Evolutionary conservation across 768 basidiomycete species (phyloP).

Genomic region (Hebeloma cylindrosporum): DNA sequence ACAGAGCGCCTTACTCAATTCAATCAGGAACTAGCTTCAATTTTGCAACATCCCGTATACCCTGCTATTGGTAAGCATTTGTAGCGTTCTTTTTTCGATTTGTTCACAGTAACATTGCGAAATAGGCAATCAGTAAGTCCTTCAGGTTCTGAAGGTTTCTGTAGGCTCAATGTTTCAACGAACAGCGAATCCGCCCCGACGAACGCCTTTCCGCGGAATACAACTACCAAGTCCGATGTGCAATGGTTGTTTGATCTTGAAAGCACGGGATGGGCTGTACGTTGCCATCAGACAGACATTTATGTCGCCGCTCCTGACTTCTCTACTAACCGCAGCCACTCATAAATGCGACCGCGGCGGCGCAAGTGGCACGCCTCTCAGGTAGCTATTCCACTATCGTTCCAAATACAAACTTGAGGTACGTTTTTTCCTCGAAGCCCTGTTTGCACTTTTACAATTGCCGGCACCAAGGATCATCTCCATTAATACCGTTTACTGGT

Average conservation of each 20-base stretch:
- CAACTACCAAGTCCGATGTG: slow-evolving; percentile 28
- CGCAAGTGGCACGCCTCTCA: slow-evolving; percentile 42
- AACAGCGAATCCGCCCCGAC: slow-evolving; percentile 54
- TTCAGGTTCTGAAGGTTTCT: slow-evolving; percentile 16
- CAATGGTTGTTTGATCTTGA: slow-evolving; percentile 58
- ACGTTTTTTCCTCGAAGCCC: slow-evolving; percentile 22
- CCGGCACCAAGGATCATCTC: slow-evolving; percentile 47
- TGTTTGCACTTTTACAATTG: not conserved
- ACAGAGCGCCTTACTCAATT: slow-evolving; percentile 41
- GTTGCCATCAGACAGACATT: too few species aligned
- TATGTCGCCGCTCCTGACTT: not conserved
- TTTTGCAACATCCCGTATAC: slow-evolving; percentile 41
- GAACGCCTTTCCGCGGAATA: slow-evolving; percentile 55
- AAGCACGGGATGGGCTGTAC: slow-evolving; percentile 45
- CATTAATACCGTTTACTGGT: slow-evolving; percentile 59
- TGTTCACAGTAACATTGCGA: not conserved
- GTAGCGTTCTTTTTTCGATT: slow-evolving; percentile 32
- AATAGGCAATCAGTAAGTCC: slow-evolving; percentile 50
- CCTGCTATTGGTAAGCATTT: slow-evolving; percentile 41
- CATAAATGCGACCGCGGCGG: slow-evolving; percentile 41
- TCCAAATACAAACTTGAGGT: slow-evolving; percentile 49
- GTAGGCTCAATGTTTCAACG: not conserved
- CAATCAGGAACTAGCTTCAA: slow-evolving; percentile 40
- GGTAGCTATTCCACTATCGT: slow-evolving; percentile 52
- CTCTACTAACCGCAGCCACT: slow-evolving; percentile 34